Evolutionary conservation across 495 filamentous ascomycete genomes (phyloP).

Genomic region (Hypoxylon rickii): DNA sequence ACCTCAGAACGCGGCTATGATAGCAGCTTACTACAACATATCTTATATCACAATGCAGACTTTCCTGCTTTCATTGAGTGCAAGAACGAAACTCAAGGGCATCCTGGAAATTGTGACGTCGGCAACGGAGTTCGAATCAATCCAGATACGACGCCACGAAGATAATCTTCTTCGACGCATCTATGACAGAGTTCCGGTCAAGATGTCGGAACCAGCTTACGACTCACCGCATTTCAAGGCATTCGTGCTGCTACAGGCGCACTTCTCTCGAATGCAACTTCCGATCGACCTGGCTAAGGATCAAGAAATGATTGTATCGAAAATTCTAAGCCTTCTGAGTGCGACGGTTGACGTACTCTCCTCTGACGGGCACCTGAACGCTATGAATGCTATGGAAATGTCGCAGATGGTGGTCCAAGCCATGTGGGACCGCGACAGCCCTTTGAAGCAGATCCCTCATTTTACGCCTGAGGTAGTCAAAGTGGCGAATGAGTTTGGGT

Average conservation of each 20-base stretch:
- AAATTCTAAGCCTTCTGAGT: conserved; percentile 84
- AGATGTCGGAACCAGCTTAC: conserved; percentile 82
- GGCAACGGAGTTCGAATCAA: conserved; percentile 92
- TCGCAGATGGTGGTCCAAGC: conserved; percentile 99
- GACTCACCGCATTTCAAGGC: conserved; percentile 98
- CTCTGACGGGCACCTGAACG: conserved; percentile 94
- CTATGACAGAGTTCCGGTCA: conserved; percentile 92
- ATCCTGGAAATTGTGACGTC: conserved; percentile 97
- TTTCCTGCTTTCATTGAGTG: conserved; percentile 90
- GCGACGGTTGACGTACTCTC: conserved; percentile 94
- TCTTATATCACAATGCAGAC: conserved; percentile 99
- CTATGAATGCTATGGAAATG: conserved; percentile 99
- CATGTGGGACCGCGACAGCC: conserved; percentile 98
- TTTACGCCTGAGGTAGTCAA: conserved; percentile 85
- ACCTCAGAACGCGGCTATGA: conserved; percentile 94
- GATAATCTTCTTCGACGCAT: conserved; percentile 85
- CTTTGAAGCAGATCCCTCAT: conserved; percentile 96
- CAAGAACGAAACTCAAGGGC: conserved; percentile 89
- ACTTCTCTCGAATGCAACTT: conserved; percentile 96
- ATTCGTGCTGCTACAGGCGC: conserved; percentile 92
- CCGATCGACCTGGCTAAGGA: conserved; percentile 97
- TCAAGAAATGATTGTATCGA: conserved; percentile 84
- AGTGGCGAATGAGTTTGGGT: conserved; percentile 78
- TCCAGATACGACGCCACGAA: conserved; percentile 94
- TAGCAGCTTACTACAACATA: conserved; percentile 98